Percentiles rank a stretch among this genome's conserved stretches.
Evolutionary conservation across 2,329 filamentous ascomycete genomes (phyloP).

Genomic region (Chaetomiaceae sp.): DNA sequence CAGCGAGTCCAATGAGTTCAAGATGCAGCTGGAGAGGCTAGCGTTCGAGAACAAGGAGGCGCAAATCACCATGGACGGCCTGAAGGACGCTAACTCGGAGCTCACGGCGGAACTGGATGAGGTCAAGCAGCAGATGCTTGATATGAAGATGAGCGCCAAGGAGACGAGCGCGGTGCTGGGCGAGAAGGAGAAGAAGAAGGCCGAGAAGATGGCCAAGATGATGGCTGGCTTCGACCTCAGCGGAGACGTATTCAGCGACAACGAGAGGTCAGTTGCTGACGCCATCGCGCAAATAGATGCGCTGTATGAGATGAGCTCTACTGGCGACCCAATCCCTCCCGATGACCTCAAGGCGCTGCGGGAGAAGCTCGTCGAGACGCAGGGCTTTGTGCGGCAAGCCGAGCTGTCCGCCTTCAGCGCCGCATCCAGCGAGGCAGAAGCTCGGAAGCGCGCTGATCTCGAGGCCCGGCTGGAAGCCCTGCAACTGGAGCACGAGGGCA

Average conservation of each 20-base stretch:
- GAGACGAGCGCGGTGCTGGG: constrained; percentile 86
- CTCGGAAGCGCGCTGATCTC: constrained; percentile 68
- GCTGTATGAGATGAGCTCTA: constrained; percentile 69
- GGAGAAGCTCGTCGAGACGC: constrained; percentile 77
- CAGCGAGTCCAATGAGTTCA: constrained; percentile 83
- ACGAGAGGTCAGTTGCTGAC: constrained; percentile 78
- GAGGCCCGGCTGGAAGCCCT: constrained; percentile 70
- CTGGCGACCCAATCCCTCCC: constrained; percentile 73
- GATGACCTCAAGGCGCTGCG: constrained; percentile 77
- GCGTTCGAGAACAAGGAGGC: constrained; percentile 96
- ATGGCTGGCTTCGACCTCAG: constrained; percentile 98
- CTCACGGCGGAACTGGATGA: constrained; percentile 90
- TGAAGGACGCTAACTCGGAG: constrained; percentile 94
- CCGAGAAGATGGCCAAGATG: constrained; percentile 99
- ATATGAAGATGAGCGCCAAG: constrained; percentile 94
- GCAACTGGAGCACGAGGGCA: constrained; percentile 78
- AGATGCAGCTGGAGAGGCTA: constrained; percentile 94
- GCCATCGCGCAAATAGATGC: constrained; percentile 80
- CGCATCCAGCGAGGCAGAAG: constrained; percentile 59
- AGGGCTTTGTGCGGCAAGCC: constrained; percentile 87
- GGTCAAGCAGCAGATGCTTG: constrained; percentile 90
- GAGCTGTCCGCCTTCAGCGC: constrained; percentile 77
- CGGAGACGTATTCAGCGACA: constrained; percentile 87
- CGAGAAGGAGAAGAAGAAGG: constrained; percentile 98
- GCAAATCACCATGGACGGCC: constrained; percentile 92